These are phyloP conservation scores for Globisporangium nodosum DNA, from an alignment of 352 stramenopile species.

Conservation along the genomic window DNA sequence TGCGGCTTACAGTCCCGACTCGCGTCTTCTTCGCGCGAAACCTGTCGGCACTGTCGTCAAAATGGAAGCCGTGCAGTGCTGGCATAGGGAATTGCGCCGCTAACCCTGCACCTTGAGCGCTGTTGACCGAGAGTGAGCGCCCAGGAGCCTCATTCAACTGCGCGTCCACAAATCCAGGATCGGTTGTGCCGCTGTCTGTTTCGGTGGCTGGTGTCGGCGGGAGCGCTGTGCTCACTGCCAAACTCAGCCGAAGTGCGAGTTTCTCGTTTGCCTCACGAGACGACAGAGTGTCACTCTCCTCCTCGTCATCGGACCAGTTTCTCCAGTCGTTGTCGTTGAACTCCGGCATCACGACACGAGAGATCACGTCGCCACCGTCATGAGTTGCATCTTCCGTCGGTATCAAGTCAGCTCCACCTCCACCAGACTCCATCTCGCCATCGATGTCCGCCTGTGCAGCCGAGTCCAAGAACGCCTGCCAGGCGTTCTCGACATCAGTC, in stretches of 20 bases:
- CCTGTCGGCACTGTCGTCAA: conserved; percentile 1
- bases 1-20: conserved; percentile 7
- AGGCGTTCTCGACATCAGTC: conserved; percentile 50
- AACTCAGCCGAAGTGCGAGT: conserved; percentile 3
- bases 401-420: not conserved
- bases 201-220: conserved; percentile 3
- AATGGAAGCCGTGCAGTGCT: not conserved
- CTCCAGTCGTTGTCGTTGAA: conserved; percentile 17
- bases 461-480: conserved; percentile 56
- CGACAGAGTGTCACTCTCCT: conserved; percentile 6
- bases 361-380: not conserved
- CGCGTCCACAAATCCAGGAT: no score
- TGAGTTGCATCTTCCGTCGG: not conserved
- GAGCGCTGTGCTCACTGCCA: conserved; percentile 9
- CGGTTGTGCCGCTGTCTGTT: not conserved
- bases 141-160: not conserved
- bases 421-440: not conserved
- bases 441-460: not conserved
- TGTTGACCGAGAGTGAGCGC: not conserved
- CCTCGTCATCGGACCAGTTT: conserved; percentile 24
- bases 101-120: not conserved
- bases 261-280: conserved; percentile 6
- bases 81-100: not conserved
- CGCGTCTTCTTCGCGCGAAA: conserved; percentile 14
- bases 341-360: conserved; percentile 1